Percentiles rank a stretch among this genome's conserved stretches.
Evolutionary conservation across 2,329 filamentous ascomycete genomes (phyloP).

Genomic region (Zymoseptoria ardabiliae): DNA sequence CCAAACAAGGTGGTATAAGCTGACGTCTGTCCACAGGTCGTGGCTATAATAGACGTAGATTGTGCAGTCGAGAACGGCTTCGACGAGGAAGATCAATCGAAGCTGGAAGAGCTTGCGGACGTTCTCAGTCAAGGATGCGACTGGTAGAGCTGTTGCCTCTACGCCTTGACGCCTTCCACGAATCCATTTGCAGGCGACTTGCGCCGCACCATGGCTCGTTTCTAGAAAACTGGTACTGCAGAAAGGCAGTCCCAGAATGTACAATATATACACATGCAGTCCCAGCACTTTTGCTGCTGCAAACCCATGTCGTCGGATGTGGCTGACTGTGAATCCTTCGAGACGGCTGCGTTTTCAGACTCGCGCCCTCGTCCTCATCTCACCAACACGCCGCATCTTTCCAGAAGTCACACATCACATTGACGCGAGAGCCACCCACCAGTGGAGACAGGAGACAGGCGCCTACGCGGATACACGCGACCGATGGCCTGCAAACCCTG

Average conservation of each 20-base stretch:
- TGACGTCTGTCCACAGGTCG: slow-evolving; percentile 36
- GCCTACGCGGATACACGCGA: not conserved
- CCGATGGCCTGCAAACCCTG: not conserved
- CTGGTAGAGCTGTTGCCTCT: slow-evolving; percentile 41
- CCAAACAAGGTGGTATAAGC: not conserved
- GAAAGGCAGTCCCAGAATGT: too few relatives aligned
- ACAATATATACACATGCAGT: not conserved
- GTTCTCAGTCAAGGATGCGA: slow-evolving; percentile 57
- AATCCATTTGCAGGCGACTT: too few relatives aligned
- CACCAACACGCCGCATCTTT: too few relatives aligned
- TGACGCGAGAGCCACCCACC: not conserved
- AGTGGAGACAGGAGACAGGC: not conserved
- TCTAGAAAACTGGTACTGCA: too few relatives aligned
- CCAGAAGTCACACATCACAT: too few relatives aligned
- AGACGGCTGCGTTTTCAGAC: too few relatives aligned
- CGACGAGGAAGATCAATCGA: slow-evolving; percentile 57
- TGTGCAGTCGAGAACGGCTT: slow-evolving; percentile 62
- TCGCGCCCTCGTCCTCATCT: too few relatives aligned
- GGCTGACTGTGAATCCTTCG: not conserved
- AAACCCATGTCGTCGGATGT: not conserved
- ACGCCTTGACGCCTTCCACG: not conserved
- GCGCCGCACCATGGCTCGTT: too few relatives aligned
- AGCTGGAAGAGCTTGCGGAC: slow-evolving; percentile 59
- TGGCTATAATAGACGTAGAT: slow-evolving; percentile 74
- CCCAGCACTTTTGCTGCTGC: not conserved